Conservation (phyloP, 371 early-diverging fungal genomes). For the Mucor lusitanicus region DNA sequence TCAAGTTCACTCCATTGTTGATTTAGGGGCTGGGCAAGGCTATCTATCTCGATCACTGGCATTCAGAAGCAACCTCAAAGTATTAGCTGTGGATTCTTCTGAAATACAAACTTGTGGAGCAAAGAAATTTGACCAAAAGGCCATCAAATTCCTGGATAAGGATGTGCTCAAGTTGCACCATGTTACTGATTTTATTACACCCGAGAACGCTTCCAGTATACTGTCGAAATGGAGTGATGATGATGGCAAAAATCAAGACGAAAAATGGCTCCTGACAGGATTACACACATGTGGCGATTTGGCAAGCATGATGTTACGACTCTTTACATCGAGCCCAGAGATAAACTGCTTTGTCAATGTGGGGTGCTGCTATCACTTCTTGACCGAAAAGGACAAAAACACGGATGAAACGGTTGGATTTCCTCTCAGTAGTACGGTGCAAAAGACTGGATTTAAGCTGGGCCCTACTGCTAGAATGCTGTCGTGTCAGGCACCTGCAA, state of each 20-base stretch:
- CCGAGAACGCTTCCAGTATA: constrained; percentile 50
- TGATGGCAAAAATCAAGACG: constrained; percentile 2
- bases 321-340: constrained; percentile 64
- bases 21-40: constrained; percentile 77
- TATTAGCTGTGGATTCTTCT: constrained; percentile 81
- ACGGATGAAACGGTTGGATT: constrained; percentile 23
- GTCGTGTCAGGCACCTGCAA: constrained; percentile 83
- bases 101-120: constrained; percentile 83
- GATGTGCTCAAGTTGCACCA: constrained; percentile 45
- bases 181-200: constrained; percentile 59
- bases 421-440: constrained; percentile 49
- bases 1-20: constrained; percentile 54
- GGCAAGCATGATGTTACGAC: constrained; percentile 65
- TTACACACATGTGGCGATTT: constrained; percentile 88
- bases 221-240: constrained; percentile 38
- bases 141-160: constrained; percentile 31
- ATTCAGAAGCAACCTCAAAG: constrained; percentile 65
- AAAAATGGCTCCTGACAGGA: constrained; percentile 76
- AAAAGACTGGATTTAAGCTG: constrained; percentile 36
- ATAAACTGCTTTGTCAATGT: constrained; percentile 77
- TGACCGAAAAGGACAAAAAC: constrained; percentile 31
- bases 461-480: constrained; percentile 78
- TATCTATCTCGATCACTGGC: constrained; percentile 79
- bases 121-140: constrained; percentile 59
- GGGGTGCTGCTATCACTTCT: constrained; percentile 86